phyloP scores from a whole-genome alignment of 2,329 filamentous ascomycete genomes.

The Blumeria hordei region DNA sequence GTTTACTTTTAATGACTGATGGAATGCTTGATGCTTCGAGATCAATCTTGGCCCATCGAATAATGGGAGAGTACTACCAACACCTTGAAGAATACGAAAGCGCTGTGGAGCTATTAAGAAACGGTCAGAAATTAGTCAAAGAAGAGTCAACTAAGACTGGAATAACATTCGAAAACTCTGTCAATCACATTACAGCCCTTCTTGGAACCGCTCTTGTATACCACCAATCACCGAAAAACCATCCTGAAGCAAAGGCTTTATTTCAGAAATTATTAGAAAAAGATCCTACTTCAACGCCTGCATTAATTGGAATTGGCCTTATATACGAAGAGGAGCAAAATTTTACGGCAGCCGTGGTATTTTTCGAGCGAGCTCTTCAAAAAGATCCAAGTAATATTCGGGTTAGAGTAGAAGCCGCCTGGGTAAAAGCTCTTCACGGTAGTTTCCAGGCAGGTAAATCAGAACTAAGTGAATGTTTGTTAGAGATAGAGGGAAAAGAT shows the following conservation, averaged over 20 bases:
- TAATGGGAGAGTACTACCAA: constrained; percentile 66
- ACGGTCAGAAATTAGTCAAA: constrained; percentile 37
- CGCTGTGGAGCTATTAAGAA: constrained; percentile 55
- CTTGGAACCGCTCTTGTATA: constrained; percentile 77
- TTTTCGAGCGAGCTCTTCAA: constrained; percentile 50
- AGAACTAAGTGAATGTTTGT: constrained; percentile 47
- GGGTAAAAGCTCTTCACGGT: constrained; percentile 69
- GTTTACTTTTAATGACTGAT: constrained; percentile 57
- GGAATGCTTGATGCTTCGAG: constrained; percentile 36
- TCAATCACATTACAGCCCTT: constrained; percentile 50
- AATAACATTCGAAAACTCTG: constrained; percentile 39
- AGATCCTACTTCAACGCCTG: constrained; percentile 52
- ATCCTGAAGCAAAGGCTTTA: constrained; percentile 63
- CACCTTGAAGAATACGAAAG: constrained; percentile 67
- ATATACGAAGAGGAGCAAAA: constrained; percentile 89
- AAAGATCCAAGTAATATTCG: constrained; percentile 52
- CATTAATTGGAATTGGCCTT: constrained; percentile 70
- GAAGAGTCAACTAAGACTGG: constrained; percentile 42
- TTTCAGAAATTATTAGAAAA: constrained; percentile 62
- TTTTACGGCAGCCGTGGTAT: constrained; percentile 57
- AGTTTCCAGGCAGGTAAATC: constrained; percentile 42
- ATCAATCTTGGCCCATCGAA: constrained; percentile 60
- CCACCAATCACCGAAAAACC: constrained; percentile 73
- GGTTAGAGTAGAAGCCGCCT: constrained; percentile 68
- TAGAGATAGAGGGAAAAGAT: constrained; percentile 36